Percentiles rank a stretch among this genome's conserved stretches.
phyloP scores from a whole-genome alignment of 2,329 filamentous ascomycete genomes.

The Dendrostoma leiphaemia region DNA sequence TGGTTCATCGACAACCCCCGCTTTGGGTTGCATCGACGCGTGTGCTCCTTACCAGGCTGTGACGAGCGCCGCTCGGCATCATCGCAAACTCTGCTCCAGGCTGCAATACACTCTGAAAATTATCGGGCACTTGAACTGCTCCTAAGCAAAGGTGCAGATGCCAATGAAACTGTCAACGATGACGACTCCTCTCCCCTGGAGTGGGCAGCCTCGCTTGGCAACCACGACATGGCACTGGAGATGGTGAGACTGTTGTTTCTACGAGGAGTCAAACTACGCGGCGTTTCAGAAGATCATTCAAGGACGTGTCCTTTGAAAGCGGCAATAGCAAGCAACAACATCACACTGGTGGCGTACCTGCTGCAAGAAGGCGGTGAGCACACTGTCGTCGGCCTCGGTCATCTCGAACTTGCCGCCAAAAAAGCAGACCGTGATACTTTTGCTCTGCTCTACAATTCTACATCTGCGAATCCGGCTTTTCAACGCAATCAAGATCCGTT shows the following conservation, averaged over 20 bases:
- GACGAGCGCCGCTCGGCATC: no score
- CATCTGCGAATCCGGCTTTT: not conserved
- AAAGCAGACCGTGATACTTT: not conserved
- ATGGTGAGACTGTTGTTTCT: not conserved
- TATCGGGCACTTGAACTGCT: not conserved
- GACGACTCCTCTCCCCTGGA: not conserved
- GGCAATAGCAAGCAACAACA: not conserved
- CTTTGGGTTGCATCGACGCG: not conserved
- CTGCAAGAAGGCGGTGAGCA: not conserved
- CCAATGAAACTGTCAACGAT: not conserved
- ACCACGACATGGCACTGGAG: not conserved
- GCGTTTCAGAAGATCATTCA: rapidly evolving
- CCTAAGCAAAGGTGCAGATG: not conserved
- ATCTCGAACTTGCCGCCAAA: not conserved
- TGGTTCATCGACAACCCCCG: not conserved
- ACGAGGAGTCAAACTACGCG: not conserved
- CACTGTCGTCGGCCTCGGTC: not conserved
- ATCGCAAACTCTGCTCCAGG: not conserved
- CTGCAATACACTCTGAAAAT: not conserved
- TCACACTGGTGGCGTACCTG: not conserved
- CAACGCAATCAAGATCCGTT: no score
- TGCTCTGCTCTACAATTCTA: not conserved
- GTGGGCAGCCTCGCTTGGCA: rapidly evolving
- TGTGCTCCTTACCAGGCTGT: no score
- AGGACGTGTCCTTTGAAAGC: not conserved